Evolutionary conservation across 768 basidiomycete genomes (phyloP), one percentile per base, ranked within the genome.

Genomic region (Amanita polypyramis): DNA sequence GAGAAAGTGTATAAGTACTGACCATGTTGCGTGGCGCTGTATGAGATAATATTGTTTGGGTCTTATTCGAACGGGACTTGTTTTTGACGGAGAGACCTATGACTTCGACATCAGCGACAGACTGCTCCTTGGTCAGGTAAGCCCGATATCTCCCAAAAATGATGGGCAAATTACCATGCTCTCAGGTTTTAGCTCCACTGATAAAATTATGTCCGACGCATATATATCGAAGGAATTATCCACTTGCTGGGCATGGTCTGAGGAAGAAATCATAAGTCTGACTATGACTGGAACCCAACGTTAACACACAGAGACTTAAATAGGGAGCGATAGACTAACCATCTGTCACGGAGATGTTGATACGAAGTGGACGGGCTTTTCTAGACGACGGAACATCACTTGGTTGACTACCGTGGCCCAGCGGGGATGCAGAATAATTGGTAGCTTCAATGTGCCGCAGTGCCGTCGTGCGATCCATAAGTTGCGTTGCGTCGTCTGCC

Each of bases 401-500:
- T n/a, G 30, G 46, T 32, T 15, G 11, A 5, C n/a, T 10, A 11
- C 12, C 11, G 15, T n/a, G 25, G 20, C 14, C 4, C 17, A 10
- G 15, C 6, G 27, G 5, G 8, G 29, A 17, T 11, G 46, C n/a
- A 25, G 10, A 9, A 39, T 7, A 1, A 20, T 6, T 36, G 25
- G 44, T 12, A 36, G 7, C 17, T 19, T 15, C 34, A 14, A 14
- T 11, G 15, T 27, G 10, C 35, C 23, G 35, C 12, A n/a, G 32
- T 9, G 54, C 54, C 10, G 66, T 62, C 5, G 69, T 62, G 12
- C 66, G 70, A 44, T 85, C 85, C 3, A 83, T 56, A 43, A 84
- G 73, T 56, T 86, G 89, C n/a, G 80, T 67, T 21, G 82, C 60
- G 58, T 97, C 93, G 58, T 99, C 96, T 5, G 81, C 82, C 73